Percentiles rank a stretch among this genome's conserved stretches.
Evolutionary conservation across 371 early-diverging fungal genomes (phyloP).

Genomic region (Apophysomyces elegans): DNA sequence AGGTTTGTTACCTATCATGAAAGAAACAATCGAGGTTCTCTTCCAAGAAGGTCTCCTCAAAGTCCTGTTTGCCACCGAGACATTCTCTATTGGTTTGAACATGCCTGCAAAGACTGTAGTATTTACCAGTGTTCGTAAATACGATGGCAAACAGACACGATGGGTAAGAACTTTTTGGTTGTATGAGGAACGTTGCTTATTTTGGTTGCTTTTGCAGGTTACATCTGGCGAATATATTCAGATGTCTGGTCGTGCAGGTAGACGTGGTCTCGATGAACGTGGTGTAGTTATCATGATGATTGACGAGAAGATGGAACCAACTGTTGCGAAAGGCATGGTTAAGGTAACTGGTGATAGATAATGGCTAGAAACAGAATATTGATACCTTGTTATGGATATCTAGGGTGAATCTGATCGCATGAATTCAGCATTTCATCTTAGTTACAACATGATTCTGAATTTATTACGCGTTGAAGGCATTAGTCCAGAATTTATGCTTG

Average conservation of each 20-base stretch:
- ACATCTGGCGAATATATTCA: conserved; percentile 99
- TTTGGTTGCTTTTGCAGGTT: conserved; percentile 15
- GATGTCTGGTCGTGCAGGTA: conserved; percentile 98
- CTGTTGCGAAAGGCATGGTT: conserved; percentile 92
- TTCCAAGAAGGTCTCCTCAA: conserved; percentile 99
- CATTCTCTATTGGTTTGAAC: conserved; percentile 99
- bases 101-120: conserved; percentile 99
- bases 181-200: neutral
- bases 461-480: conserved; percentile 97
- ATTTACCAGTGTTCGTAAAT: conserved; percentile 98
- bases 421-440: conserved; percentile 97
- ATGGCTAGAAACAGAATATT: neutral
- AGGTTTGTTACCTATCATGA: conserved; percentile 98
- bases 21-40: conserved; percentile 99
- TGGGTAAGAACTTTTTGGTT: conserved; percentile 61
- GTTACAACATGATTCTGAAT: conserved; percentile 99
- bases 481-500: conserved; percentile 94
- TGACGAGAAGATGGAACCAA: conserved; percentile 96
- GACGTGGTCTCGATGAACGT: conserved; percentile 97
- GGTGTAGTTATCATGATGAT: conserved; percentile 99
- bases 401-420: conserved; percentile 91
- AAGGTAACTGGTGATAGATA: conserved; percentile 49
- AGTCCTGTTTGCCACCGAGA: conserved; percentile 99
- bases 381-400: neutral
- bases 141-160: conserved; percentile 91